Evolutionary conservation across 352 stramenopile genomes (phyloP), one percentile per base, ranked within the genome.

Genomic region (Phytopythium oedochilum): DNA sequence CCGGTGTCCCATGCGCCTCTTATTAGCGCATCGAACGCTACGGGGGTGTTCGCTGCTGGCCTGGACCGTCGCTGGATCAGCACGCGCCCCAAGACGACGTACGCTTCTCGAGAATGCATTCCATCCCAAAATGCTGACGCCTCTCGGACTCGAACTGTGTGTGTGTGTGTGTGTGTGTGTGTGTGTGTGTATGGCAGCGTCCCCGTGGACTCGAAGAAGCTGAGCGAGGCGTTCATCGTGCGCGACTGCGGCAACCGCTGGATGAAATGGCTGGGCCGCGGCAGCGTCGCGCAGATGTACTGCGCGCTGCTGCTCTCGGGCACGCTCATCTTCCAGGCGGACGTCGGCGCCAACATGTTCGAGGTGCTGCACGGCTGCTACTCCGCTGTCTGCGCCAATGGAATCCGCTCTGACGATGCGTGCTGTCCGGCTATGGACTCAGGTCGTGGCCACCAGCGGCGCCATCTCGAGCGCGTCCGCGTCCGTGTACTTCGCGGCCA

Each of bases 281-380:
- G 70, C 43, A 87, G 70, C 34, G 69, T 75, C 36, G 82, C 71
- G 57, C 81, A 91, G 43, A 89, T 91, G 78, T 91, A 89, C 63
- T 89, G 78, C 52, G 65, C 76, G 6, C 39, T 91, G 52, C 60
- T 91, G 35, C 67, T 87, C 34, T 80, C 70, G 2, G 78, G 76
- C 5, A 87, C 78, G 22, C 63, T 91, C 42, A 66, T 89, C 35
- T 83, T 75, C 32, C 76, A 86, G 49, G 76, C 78, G 2, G 74
- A 86, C 47, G 54, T 70, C 0, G 63, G 47, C 17, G 78, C 64
- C 53, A 75, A 87, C 42, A 73, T 88, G 28, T 70, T 77, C 53
- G 73, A 81, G 65, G 66, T 82, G n/a, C 10, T 31, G 22, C 15
- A 44, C 11, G 40, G 26, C 10, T 6, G 2, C 32, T 36, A 14